Percentiles rank a stretch among this genome's conserved stretches.
Evolutionary conservation across 768 basidiomycete species (phyloP).

Genomic region (Agaricus subrufescens): DNA sequence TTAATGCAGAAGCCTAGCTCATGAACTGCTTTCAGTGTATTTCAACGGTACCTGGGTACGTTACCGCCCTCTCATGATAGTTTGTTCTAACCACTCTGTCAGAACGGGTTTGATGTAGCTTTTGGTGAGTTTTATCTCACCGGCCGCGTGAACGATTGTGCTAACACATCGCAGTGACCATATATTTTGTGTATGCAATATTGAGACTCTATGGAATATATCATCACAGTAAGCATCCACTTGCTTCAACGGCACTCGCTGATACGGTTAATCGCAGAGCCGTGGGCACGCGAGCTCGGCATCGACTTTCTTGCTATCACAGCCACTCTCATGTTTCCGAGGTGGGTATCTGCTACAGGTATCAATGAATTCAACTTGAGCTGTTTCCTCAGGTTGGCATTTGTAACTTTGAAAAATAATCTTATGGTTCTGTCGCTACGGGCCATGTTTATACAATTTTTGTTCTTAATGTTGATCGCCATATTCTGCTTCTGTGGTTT

Average conservation of each 20-base stretch:
- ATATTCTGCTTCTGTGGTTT: conserved; percentile 92
- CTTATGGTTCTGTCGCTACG: conserved; percentile 79
- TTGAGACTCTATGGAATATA: conserved; percentile 79
- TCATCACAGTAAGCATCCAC: conserved; percentile 45
- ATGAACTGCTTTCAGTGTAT: conserved; percentile 46
- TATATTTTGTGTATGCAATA: conserved; percentile 71
- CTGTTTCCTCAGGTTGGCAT: conserved; percentile 59
- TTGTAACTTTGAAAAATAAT: conserved; percentile 82
- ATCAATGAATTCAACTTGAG: not conserved
- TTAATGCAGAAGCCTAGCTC: not conserved
- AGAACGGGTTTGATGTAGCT: conserved; percentile 93
- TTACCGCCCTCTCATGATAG: conserved; percentile 1
- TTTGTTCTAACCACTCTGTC: conserved; percentile 10
- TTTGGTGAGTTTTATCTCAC: conserved; percentile 50
- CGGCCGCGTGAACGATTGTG: not conserved
- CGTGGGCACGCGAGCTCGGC: conserved; percentile 66
- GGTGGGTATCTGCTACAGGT: conserved; percentile 34
- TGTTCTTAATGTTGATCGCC: conserved; percentile 77
- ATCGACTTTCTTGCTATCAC: conserved; percentile 85
- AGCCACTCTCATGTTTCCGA: conserved; percentile 86
- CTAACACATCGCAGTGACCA: conserved; percentile 48
- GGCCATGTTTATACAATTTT: conserved; percentile 91
- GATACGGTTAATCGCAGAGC: conserved; percentile 30
- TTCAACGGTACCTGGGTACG: conserved; percentile 82
- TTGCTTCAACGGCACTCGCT: not conserved